Evolutionary conservation across 768 basidiomycete species (phyloP).

Genomic region (Tylopilus felleus): DNA sequence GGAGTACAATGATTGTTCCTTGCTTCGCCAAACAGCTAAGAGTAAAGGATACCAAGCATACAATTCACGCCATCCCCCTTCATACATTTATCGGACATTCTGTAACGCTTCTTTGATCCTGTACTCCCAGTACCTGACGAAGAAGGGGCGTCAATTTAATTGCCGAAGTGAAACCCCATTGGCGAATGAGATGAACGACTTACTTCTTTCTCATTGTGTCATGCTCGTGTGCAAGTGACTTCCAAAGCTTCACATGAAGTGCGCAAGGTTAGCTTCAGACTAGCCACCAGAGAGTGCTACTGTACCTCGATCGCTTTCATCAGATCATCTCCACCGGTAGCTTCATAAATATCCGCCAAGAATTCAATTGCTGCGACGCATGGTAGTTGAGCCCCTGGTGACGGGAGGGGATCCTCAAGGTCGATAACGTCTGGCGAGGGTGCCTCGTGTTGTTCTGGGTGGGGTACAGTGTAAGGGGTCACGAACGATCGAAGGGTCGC

Average conservation of each 20-base stretch:
- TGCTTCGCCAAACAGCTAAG: neutral
- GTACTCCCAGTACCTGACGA: constrained; percentile 69
- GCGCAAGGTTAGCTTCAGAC: constrained; percentile 9
- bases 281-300: neutral
- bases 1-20: neutral
- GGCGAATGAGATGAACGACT: constrained; percentile 17
- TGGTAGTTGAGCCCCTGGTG: constrained; percentile 65
- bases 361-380: constrained; percentile 81
- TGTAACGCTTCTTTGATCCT: constrained; percentile 54
- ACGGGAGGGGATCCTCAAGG: constrained; percentile 71
- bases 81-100: constrained; percentile 21
- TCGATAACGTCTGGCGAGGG: constrained; percentile 52
- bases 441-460: constrained; percentile 25
- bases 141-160: constrained; percentile 24
- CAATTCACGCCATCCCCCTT: constrained; percentile 6
- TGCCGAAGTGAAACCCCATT: constrained; percentile 14
- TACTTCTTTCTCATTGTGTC: constrained; percentile 79
- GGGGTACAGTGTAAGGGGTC: constrained; percentile 51
- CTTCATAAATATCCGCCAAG: constrained; percentile 73
- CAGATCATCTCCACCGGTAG: constrained; percentile 45
- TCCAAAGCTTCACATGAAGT: constrained; percentile 56
- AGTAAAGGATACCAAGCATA: constrained; percentile 1
- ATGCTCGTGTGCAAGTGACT: constrained; percentile 59
- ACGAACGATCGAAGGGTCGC: constrained; percentile 57
- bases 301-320: constrained; percentile 50